phyloP scores from a whole-genome alignment of 768 basidiomycete species.

The Mycena capillaripes region DNA sequence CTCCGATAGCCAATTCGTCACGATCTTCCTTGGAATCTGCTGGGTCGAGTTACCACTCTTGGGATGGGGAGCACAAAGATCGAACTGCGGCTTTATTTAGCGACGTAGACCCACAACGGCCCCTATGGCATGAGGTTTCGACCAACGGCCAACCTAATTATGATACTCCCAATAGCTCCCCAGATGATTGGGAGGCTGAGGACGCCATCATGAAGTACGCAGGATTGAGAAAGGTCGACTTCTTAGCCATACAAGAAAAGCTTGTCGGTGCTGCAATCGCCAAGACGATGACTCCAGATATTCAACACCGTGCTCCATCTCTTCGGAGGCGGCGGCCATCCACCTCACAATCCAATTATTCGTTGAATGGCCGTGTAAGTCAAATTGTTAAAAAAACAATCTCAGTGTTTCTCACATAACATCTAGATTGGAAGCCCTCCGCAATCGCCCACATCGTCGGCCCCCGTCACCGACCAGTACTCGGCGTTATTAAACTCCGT shows the following conservation, averaged over 20 bases:
- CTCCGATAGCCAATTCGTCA: constrained; percentile 81
- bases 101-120: constrained; percentile 62
- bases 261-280: constrained; percentile 74
- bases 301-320: constrained; percentile 76
- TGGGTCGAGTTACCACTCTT: constrained; percentile 90
- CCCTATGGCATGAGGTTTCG: constrained; percentile 77
- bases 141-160: constrained; percentile 62
- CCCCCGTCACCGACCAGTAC: constrained; percentile 60
- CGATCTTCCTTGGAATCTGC: constrained; percentile 84
- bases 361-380: constrained; percentile 65
- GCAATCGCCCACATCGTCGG: constrained; percentile 52
- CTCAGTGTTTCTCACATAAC: constrained; percentile 31
- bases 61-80: constrained; percentile 74
- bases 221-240: constrained; percentile 80
- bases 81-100: constrained; percentile 67
- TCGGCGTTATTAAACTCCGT: constrained; percentile 77
- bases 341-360: constrained; percentile 87
- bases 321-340: constrained; percentile 82
- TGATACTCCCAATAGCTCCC: constrained; percentile 62
- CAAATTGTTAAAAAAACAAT: constrained; percentile 29
- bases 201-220: constrained; percentile 75
- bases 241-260: constrained; percentile 81
- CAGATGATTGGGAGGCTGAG: constrained; percentile 73
- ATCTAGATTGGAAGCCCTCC: constrained; percentile 72
- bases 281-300: constrained; percentile 69